These are phyloP conservation scores for Aspergillus tamarii DNA, from an alignment of 2,329 filamentous ascomycete genomes.

Conservation along the genomic window DNA sequence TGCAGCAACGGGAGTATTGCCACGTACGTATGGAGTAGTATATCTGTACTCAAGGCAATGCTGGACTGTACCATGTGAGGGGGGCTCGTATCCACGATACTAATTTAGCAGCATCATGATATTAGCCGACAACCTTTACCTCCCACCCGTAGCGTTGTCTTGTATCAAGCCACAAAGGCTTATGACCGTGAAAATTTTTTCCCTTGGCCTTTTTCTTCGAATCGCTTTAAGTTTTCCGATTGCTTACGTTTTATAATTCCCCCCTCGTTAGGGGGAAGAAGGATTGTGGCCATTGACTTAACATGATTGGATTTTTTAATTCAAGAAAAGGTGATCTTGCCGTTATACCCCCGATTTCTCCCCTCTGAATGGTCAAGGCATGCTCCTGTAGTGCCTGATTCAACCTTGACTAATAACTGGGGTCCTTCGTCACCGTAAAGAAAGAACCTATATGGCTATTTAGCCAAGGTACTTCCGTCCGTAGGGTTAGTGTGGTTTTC, in stretches of 20 bases:
- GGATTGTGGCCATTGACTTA: not conserved
- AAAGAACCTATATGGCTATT: not conserved
- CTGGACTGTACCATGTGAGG: not conserved
- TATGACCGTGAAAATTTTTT: not conserved
- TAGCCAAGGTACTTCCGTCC: not conserved
- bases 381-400: not conserved
- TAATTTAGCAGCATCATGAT: slow-evolving; percentile 1
- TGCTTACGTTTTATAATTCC: not conserved
- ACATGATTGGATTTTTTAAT: not conserved
- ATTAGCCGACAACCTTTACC: not conserved
- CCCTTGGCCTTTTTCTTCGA: not conserved
- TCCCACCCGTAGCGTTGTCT: not conserved
- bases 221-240: not conserved
- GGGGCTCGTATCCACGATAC: not conserved
- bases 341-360: not conserved
- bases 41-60: not conserved
- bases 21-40: not conserved
- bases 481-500: not conserved
- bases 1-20: not conserved
- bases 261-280: not conserved
- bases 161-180: slow-evolving; percentile 6
- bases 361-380: not conserved
- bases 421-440: not conserved
- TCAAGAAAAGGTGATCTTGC: not conserved
- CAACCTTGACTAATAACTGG: not conserved